Evolutionary conservation across 2,329 filamentous ascomycete species (phyloP).

Genomic region (Alternaria ethzedia): DNA sequence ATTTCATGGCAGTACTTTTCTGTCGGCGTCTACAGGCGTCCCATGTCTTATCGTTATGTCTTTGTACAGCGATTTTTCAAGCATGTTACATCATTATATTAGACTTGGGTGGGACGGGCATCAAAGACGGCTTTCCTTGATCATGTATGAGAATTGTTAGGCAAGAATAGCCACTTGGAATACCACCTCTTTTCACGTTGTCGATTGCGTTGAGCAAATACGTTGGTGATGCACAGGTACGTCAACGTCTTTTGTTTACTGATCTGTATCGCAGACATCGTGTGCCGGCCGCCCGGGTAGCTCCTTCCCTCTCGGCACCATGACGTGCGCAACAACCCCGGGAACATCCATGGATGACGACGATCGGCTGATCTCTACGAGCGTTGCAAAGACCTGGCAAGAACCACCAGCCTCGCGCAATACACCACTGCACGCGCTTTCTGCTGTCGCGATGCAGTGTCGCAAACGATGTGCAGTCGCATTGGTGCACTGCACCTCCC

Average conservation of each 20-base stretch:
- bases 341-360: not conserved
- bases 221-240: not conserved
- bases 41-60: not conserved
- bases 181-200: not conserved
- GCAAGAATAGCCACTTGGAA: not conserved
- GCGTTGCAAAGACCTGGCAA: not conserved
- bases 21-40: not conserved
- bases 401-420: not conserved
- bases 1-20: not conserved
- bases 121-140: not conserved
- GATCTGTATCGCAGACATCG: not conserved
- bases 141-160: not conserved
- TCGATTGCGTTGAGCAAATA: not conserved
- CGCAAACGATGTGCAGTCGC: not conserved
- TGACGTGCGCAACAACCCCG: not conserved
- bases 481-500: not conserved
- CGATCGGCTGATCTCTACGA: not conserved
- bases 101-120: not conserved
- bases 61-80: not conserved
- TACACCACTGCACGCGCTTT: not conserved
- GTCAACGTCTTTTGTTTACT: not conserved
- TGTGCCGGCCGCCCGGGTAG: not conserved
- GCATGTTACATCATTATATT: not conserved
- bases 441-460: not conserved
- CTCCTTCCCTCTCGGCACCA: not conserved